Percentiles rank a stretch among this genome's conserved stretches.
Conservation (phyloP, 2,329 filamentous ascomycete species). For the Cladophialophora exuberans region DNA sequence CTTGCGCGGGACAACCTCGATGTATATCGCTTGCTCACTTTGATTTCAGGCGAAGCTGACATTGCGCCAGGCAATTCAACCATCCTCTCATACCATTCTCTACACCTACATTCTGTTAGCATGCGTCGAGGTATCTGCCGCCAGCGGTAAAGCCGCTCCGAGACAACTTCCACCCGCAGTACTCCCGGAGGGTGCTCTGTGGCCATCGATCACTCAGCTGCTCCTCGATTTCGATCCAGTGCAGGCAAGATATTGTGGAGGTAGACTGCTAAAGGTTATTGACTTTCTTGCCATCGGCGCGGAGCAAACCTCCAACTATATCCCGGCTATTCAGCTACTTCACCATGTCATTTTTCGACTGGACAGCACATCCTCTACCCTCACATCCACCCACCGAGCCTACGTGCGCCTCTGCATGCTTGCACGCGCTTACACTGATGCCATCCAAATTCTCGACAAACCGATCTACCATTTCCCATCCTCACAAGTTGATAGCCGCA, state of each 20-base stretch:
- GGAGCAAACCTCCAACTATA: conserved; percentile 41
- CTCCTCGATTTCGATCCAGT: conserved; percentile 56
- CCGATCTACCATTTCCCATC: conserved; percentile 48
- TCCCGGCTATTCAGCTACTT: conserved; percentile 44
- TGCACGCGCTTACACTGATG: conserved; percentile 44
- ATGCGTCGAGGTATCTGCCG: conserved; percentile 45
- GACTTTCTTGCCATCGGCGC: conserved; percentile 41
- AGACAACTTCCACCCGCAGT: conserved; percentile 42
- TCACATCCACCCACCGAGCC: conserved; percentile 48
- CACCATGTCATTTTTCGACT: conserved; percentile 49
- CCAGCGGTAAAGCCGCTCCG: conserved; percentile 39
- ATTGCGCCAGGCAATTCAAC: conserved; percentile 52
- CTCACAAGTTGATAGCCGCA: conserved; percentile 29
- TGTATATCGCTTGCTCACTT: conserved; percentile 38
- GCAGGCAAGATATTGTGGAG: conserved; percentile 49
- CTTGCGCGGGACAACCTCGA: conserved; percentile 34
- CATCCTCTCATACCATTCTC: conserved; percentile 60
- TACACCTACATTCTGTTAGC: conserved; percentile 60
- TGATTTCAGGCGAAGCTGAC: conserved; percentile 5
- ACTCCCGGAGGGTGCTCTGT: conserved; percentile 52
- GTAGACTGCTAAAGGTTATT: conserved; percentile 43
- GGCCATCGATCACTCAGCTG: conserved; percentile 54
- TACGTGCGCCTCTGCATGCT: conserved; percentile 48
- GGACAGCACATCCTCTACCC: conserved; percentile 45
- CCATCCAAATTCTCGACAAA: conserved; percentile 45